Evolutionary conservation across 2,329 filamentous ascomycete species (phyloP).

Genomic region (Verticillium nonalfalfae): DNA sequence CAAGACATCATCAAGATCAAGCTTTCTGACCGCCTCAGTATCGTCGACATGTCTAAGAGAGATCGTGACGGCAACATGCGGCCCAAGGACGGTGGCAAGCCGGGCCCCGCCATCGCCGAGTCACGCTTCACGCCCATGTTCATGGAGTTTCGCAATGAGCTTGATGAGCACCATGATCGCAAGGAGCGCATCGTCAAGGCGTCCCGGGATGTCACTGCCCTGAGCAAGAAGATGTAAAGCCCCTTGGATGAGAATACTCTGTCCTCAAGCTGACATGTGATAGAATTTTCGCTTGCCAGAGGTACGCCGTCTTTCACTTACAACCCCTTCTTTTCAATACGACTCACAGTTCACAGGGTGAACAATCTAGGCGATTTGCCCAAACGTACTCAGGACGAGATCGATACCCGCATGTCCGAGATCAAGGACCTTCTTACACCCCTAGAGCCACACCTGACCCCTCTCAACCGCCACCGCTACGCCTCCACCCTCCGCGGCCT

Average conservation of each 20-base stretch:
- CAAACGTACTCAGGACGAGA: conserved; percentile 56
- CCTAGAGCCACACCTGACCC: conserved; percentile 67
- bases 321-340: not conserved
- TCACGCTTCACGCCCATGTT: conserved; percentile 68
- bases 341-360: conserved; percentile 5
- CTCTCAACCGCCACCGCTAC: conserved; percentile 80
- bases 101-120: conserved; percentile 24
- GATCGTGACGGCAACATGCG: conserved; percentile 43
- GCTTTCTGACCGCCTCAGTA: too few species aligned
- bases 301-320: conserved; percentile 17
- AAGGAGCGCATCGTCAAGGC: conserved; percentile 86
- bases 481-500: conserved; percentile 73
- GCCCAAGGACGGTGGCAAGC: conserved; percentile 15
- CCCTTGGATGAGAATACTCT: not conserved
- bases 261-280: not conserved
- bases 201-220: conserved; percentile 84
- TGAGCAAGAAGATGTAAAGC: conserved; percentile 91
- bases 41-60: conserved; percentile 32
- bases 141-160: conserved; percentile 73
- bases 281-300: conserved; percentile 32
- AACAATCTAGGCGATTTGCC: conserved; percentile 10
- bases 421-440: conserved; percentile 63
- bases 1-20: not conserved
- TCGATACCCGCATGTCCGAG: conserved; percentile 60
- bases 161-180: conserved; percentile 92